Evolutionary conservation across 2,329 filamentous ascomycete genomes (phyloP).

Genomic region (Clarireedia hainanense): DNA sequence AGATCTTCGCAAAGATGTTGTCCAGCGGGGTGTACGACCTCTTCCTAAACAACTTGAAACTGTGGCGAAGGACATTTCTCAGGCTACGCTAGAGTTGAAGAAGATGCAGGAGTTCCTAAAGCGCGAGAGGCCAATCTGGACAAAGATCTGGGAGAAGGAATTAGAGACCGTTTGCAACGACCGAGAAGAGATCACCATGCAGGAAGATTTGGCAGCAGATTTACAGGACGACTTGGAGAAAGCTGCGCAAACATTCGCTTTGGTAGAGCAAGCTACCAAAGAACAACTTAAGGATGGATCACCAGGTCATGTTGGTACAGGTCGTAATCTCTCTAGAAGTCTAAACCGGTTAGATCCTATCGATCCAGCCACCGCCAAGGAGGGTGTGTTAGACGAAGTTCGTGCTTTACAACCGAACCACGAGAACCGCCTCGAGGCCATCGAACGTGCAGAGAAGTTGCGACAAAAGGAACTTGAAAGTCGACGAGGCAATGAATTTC

Average conservation of each 20-base stretch:
- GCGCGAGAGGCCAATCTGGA: constrained; percentile 92
- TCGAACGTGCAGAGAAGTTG: constrained; percentile 90
- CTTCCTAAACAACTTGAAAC: constrained; percentile 81
- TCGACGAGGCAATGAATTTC: constrained; percentile 62
- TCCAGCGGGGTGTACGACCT: constrained; percentile 83
- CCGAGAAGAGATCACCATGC: constrained; percentile 86
- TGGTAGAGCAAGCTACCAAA: constrained; percentile 97
- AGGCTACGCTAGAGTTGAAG: constrained; percentile 77
- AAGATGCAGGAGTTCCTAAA: constrained; percentile 90
- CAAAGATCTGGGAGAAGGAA: constrained; percentile 98
- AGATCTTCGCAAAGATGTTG: constrained; percentile 94
- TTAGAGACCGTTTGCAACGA: constrained; percentile 94
- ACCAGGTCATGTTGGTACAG: constrained; percentile 41
- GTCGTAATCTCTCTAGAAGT: constrained; percentile 48
- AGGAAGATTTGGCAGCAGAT: constrained; percentile 90
- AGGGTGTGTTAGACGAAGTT: constrained; percentile 86
- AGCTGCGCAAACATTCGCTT: constrained; percentile 82
- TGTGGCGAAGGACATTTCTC: constrained; percentile 80
- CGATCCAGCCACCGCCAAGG: constrained; percentile 78
- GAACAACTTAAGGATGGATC: constrained; percentile 80
- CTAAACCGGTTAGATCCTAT: constrained; percentile 43
- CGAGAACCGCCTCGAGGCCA: constrained; percentile 85
- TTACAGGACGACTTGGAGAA: constrained; percentile 93
- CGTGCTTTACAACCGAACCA: constrained; percentile 91
- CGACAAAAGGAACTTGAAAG: constrained; percentile 81